Conservation (phyloP, 306 rosid species). For the Sicyos baderoa region DNA sequence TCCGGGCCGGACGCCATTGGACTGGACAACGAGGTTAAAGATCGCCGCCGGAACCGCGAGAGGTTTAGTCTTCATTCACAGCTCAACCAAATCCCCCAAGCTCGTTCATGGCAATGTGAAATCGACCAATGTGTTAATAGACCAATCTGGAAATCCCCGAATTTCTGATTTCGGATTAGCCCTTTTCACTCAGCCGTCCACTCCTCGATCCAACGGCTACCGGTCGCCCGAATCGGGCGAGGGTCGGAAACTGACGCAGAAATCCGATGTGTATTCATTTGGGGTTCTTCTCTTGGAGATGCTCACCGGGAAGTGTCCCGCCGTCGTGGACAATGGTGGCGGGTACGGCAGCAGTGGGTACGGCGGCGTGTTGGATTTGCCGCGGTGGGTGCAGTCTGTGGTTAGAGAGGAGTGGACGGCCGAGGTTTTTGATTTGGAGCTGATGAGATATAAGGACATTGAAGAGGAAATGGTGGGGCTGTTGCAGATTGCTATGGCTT, state of each 20-base stretch:
- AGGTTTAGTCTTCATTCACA: constrained; percentile 70
- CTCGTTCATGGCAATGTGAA: constrained; percentile 77
- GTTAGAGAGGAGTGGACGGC: constrained; percentile 94
- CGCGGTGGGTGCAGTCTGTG: constrained; percentile 83
- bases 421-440: constrained; percentile 86
- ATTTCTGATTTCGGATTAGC: constrained; percentile 74
- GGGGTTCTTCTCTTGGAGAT: constrained; percentile 77
- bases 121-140: constrained; percentile 67
- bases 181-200: constrained; percentile 31
- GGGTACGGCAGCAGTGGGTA: constrained; percentile 30
- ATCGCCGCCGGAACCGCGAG: constrained; percentile 71
- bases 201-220: constrained; percentile 55
- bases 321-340: constrained; percentile 35
- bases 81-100: constrained; percentile 47
- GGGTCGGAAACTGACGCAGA: constrained; percentile 48
- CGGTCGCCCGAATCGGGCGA: constrained; percentile 60
- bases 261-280: constrained; percentile 65
- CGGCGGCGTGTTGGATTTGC: constrained; percentile 48
- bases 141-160: constrained; percentile 45
- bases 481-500: constrained; percentile 56
- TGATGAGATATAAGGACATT: constrained; percentile 78
- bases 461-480: constrained; percentile 92
- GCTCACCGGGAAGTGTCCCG: constrained; percentile 78
- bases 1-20: constrained; percentile 82
- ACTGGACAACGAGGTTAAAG: constrained; percentile 77